Percentiles rank a stretch among this genome's conserved stretches.
phyloP scores from a whole-genome alignment of 2,329 filamentous ascomycete genomes.

The Botrytis cinerea region DNA sequence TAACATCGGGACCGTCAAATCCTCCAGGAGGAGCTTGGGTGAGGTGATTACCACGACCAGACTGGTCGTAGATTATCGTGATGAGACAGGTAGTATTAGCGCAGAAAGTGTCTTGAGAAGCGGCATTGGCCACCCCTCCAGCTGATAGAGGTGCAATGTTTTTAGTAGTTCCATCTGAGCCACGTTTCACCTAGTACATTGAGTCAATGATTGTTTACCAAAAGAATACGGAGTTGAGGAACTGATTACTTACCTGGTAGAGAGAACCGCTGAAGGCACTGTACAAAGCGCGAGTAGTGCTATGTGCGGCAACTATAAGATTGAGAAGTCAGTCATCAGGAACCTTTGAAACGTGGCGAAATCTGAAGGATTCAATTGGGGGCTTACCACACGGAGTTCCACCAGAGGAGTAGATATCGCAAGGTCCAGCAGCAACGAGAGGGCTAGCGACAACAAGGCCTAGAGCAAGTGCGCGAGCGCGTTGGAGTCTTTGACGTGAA shows the following conservation, averaged over 20 bases:
- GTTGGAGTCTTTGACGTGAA: slow-evolving; percentile 38
- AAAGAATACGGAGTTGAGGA: background rate
- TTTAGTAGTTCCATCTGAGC: slow-evolving; percentile 48
- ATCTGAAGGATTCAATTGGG: background rate
- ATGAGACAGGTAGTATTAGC: slow-evolving; percentile 62
- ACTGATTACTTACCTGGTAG: slow-evolving; percentile 49
- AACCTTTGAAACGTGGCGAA: background rate
- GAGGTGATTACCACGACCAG: slow-evolving; percentile 61
- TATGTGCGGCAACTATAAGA: slow-evolving; percentile 56
- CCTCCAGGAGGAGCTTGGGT: slow-evolving; percentile 61
- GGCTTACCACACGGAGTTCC: slow-evolving; percentile 54
- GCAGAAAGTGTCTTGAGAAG: slow-evolving; percentile 63
- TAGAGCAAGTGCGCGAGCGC: slow-evolving; percentile 33
- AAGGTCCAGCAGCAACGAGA: slow-evolving; percentile 56
- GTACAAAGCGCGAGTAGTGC: slow-evolving; percentile 65
- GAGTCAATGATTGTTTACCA: background rate
- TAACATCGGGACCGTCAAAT: slow-evolving; percentile 55
- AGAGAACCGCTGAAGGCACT: slow-evolving; percentile 53
- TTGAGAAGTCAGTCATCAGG: background rate
- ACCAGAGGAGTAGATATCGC: slow-evolving; percentile 61
- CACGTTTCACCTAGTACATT: slow-evolving; percentile 49
- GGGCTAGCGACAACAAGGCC: slow-evolving; percentile 44
- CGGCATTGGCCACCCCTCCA: slow-evolving; percentile 63
- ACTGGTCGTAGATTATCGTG: slow-evolving; percentile 66
- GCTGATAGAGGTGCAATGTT: slow-evolving; percentile 49